Evolutionary conservation across 768 basidiomycete species (phyloP).

Genomic region (Xerocomus brunneocitrinus): DNA sequence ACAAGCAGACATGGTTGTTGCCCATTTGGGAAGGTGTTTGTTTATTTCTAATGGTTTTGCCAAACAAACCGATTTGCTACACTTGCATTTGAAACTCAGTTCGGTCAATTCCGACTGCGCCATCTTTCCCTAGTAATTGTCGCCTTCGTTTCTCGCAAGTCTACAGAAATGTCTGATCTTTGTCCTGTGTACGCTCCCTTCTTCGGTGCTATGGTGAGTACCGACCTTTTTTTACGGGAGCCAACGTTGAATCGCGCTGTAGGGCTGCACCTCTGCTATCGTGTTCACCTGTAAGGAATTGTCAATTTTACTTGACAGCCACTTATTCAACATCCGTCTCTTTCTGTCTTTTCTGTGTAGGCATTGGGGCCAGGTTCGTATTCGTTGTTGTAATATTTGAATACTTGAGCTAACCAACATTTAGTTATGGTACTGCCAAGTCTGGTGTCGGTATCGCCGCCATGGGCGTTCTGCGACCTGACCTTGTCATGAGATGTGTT

Average conservation of each 20-base stretch:
- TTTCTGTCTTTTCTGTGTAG: constrained; percentile 32
- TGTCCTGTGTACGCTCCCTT: constrained; percentile 97
- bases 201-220: constrained; percentile 90
- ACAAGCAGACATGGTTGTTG: constrained; percentile 54
- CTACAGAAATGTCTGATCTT: constrained; percentile 60
- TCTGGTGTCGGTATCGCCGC: constrained; percentile 97
- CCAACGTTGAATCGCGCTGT: constrained; percentile 13
- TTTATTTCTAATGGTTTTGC: constrained; percentile 28
- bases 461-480: constrained; percentile 95
- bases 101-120: constrained; percentile 18
- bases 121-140: constrained; percentile 1
- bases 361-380: constrained; percentile 80
- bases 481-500: constrained; percentile 97
- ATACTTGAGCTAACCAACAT: not conserved
- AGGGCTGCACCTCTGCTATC: constrained; percentile 97
- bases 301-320: not conserved
- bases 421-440: constrained; percentile 98
- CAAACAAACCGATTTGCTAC: constrained; percentile 22
- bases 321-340: not conserved
- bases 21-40: constrained; percentile 19
- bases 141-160: constrained; percentile 2
- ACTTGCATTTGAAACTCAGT: constrained; percentile 20
- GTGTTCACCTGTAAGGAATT: constrained; percentile 87
- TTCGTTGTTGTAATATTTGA: not conserved
- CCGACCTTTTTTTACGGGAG: not conserved